Evolutionary conservation across 164 flowering plant species (phyloP), one percentile per base, ranked within the genome.

Genomic region (Chimonanthus salicifolius): DNA sequence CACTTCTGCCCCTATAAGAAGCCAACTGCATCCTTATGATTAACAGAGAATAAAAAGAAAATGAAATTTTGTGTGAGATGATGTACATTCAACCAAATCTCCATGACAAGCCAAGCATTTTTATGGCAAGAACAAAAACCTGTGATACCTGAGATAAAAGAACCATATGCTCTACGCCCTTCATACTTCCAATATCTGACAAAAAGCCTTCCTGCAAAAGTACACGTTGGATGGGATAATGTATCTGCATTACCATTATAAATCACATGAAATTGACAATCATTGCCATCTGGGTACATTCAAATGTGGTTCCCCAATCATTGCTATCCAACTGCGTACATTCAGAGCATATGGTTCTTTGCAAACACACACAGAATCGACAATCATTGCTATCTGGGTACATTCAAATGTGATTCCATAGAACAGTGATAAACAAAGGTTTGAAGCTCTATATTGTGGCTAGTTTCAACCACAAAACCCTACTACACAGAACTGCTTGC

Each of bases 111-210:
- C 33, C 33, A 54, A 54, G 60, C 60, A 54, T 11, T 13, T 54
- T 54, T 6, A 54, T 54, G 69, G 62, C 33, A 54, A n/a, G 16
- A 54, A 54, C 16, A 74, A 58, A 72, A 71, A 92, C 97, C 99
- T 92, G 97, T 74, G 99, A 92, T 69, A 95, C 97, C 99, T 92
- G 97, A 74, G 99, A 92, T 69, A 95, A 79, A 46, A 90, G 80
- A 76, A 91, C 79, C 71, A 91, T 76, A 77, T 93, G 97, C 68
- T 90, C 70, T 64, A 91, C 78, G 6, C 98, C 98, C 76, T 80
- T 84, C 81, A 89, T 71, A 77, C 82, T 85, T 54, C 77, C 82
- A 67, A 77, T 74, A 49, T 78, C 80, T 16, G 88, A 81, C 58
- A 90, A 64, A 70, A 87, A 91, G 58, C 97, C 94, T 78, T 92